Percentiles rank a stretch among this genome's conserved stretches.
Conservation (phyloP, 164 flowering plant species). For the Brasenia schreberi region DNA sequence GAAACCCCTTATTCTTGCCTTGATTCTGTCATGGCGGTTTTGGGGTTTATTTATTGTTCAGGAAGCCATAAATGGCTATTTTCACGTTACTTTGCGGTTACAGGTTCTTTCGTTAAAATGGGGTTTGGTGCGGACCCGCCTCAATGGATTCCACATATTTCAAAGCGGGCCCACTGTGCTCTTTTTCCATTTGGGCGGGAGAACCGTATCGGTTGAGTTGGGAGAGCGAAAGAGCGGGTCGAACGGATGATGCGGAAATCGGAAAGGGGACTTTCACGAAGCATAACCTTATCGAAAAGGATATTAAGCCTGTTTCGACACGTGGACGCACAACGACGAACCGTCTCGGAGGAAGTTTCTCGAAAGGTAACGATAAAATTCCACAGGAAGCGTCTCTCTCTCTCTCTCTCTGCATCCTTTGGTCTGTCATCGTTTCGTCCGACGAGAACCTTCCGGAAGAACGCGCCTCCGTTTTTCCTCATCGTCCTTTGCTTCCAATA, state of each 20-base stretch:
- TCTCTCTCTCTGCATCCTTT: not conserved
- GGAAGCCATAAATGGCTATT: no score
- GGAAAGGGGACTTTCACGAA: not conserved
- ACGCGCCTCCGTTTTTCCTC: not conserved
- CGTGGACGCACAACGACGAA: not conserved
- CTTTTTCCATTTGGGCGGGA: no score
- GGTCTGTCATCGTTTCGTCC: not conserved
- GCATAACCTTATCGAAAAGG: not conserved
- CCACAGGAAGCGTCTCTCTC: not conserved
- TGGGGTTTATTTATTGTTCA: no score
- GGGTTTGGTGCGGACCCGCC: no score
- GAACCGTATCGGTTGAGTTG: not conserved
- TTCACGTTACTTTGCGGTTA: no score
- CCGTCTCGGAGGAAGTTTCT: not conserved
- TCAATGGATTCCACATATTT: no score
- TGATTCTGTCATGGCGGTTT: no score
- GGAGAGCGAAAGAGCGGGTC: not conserved
- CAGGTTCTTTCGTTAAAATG: no score
- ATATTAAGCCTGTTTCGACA: not conserved
- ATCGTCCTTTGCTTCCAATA: not conserved
- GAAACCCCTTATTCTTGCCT: no score
- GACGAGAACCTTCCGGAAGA: slow-evolving; percentile 1
- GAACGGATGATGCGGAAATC: not conserved
- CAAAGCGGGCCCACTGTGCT: no score
- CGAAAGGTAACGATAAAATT: not conserved